Base-by-base conservation (phyloP, 2,329 filamentous ascomycete species). In the Diaporthe sp. region DNA sequence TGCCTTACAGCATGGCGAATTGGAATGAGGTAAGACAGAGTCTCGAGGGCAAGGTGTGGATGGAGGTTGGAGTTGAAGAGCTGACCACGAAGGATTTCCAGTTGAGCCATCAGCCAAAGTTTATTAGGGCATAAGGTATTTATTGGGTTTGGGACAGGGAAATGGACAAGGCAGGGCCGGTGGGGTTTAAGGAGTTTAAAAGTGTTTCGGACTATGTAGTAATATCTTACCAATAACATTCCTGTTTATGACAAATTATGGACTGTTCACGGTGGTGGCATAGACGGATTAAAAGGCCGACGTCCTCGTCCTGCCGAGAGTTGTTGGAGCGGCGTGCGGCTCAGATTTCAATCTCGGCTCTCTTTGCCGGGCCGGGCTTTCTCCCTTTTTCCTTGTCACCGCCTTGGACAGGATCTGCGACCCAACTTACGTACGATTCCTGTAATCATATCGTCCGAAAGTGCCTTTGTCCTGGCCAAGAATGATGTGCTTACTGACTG, bases 1-100 rank as follows among this genome's bases (percentile, higher is more conserved):
- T 76, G 33, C 74, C 74, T 2, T 76, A 74, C 45, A 76, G 67
- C 45, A 47, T 74, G 30, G 72, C 72, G 1, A 61, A 76, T 19
- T 76, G 74, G 74, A 68, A 9, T 33, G 54, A 66, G 30, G 66
- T 76, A 25, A 61, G 60, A 42, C 61, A 60, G 28, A 47, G 30
- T 17, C 52, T 76, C 6, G 72, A 74, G 42, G 72, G 71, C 25
- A 76, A 76, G 30, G 67, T 58, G 12, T 76, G 74, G 74, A 25
- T 74, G 58, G 74, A 76, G 33, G 67, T 76, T 6, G 58, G 52
- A 10, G 50, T 73, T 28, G 60, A 64, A 19, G 72, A 76, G 8
- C 52, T 71, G 50, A 64, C 64, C 30, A 40, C 28, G 45, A 72
- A 12, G 45, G 67, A 72, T 8, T 30, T 67, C 22, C 40, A 71